Conservation (phyloP, 2,329 filamentous ascomycete species). For the Apiospora koreana region DNA sequence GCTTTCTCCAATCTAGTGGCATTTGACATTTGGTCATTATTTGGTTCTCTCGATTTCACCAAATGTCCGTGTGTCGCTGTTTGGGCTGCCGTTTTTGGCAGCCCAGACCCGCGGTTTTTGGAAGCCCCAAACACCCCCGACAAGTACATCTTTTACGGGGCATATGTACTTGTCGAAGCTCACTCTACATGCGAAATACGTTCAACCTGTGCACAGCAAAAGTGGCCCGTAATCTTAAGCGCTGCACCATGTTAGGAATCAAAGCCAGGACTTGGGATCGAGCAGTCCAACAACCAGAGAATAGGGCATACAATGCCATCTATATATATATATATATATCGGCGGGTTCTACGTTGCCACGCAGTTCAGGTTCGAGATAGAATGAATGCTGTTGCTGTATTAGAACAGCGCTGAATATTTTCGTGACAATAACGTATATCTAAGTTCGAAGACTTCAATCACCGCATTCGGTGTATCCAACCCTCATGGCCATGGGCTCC, state of each 20-base stretch:
- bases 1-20: not conserved
- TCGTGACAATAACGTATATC: too few species aligned
- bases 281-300: not conserved
- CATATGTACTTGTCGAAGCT: slow-evolving; percentile 14
- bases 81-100: slow-evolving; percentile 11
- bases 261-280: slow-evolving; percentile 1
- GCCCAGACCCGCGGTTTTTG: slow-evolving; percentile 13
- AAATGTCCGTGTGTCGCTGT: slow-evolving; percentile 3
- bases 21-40: not conserved
- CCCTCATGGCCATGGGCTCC: too few species aligned
- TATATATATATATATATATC: too few species aligned
- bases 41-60: not conserved
- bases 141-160: slow-evolving; percentile 14
- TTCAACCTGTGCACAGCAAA: not conserved
- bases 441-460: too few species aligned
- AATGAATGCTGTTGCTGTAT: too few species aligned
- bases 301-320: too few species aligned
- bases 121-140: slow-evolving; percentile 15
- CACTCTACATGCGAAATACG: not conserved
- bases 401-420: too few species aligned
- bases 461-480: too few species aligned
- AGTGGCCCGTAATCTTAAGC: not conserved
- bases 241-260: not conserved
- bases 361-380: too few species aligned
- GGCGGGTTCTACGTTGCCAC: too few species aligned